Evolutionary conservation across 208 protist genomes (phyloP).

Genomic region (Trypanosoma theileri): DNA sequence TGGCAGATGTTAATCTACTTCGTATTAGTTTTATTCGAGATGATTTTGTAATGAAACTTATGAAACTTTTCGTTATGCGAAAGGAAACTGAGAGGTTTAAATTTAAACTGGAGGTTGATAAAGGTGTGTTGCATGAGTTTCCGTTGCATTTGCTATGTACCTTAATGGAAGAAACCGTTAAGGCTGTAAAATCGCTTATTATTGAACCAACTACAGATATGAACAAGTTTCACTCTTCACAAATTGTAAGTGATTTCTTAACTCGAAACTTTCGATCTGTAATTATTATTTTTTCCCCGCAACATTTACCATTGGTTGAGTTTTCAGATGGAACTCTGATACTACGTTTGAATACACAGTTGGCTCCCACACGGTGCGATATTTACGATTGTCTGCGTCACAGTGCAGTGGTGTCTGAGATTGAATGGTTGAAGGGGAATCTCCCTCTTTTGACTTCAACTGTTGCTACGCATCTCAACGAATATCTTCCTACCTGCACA

Average conservation of each 20-base stretch:
- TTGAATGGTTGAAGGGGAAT: constrained; percentile 35
- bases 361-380: constrained; percentile 42
- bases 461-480: constrained; percentile 45
- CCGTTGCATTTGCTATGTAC: constrained; percentile 42
- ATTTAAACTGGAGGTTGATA: constrained; percentile 78
- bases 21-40: constrained; percentile 65
- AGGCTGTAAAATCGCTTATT: constrained; percentile 36
- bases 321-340: constrained; percentile 63
- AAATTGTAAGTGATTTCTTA: constrained; percentile 49
- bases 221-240: constrained; percentile 49
- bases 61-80: neutral
- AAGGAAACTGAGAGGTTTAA: constrained; percentile 19
- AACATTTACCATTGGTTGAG: constrained; percentile 43
- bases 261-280: constrained; percentile 45
- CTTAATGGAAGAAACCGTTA: constrained; percentile 42
- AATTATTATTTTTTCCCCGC: constrained; percentile 65
- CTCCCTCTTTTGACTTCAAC: constrained; percentile 44
- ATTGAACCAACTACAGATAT: constrained; percentile 17
- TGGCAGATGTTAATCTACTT: constrained; percentile 59
- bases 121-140: constrained; percentile 42
- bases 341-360: constrained; percentile 57
- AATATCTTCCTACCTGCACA: constrained; percentile 44
- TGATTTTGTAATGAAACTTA: constrained; percentile 35
- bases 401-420: constrained; percentile 46
- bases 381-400: constrained; percentile 44